Evolutionary conservation across 2,329 filamentous ascomycete species (phyloP).

Genomic region (Calonectria ilicicola): DNA sequence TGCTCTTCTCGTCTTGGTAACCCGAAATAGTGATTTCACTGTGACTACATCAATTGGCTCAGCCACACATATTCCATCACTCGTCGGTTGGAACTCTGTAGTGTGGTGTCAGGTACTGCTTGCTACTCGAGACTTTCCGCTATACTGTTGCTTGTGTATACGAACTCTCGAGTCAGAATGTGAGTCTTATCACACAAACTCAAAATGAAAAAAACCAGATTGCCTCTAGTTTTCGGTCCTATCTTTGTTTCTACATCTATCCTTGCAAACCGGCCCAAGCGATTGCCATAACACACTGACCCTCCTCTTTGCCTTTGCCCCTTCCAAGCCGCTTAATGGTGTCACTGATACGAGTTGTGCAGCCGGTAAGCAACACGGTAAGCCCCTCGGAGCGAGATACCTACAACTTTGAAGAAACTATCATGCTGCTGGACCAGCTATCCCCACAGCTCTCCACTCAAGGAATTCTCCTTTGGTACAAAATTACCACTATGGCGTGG

Average conservation of each 20-base stretch:
- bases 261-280: neutral
- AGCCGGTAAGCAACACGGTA: slow-evolving; percentile 10
- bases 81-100: slow-evolving; percentile 21
- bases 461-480: neutral
- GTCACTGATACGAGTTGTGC: slow-evolving; percentile 19
- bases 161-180: slow-evolving; percentile 5
- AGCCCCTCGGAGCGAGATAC: neutral
- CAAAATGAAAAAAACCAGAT: neutral
- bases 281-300: neutral
- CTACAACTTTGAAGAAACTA: neutral
- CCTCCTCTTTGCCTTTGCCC: neutral
- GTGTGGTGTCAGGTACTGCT: slow-evolving; percentile 11
- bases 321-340: neutral
- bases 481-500: slow-evolving; percentile 11
- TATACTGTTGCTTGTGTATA: slow-evolving; percentile 9
- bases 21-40: slow-evolving; percentile 12
- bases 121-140: slow-evolving; percentile 35
- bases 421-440: neutral
- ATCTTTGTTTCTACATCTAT: neutral
- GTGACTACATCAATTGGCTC: slow-evolving; percentile 5
- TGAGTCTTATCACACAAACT: slow-evolving; percentile 5
- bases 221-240: neutral
- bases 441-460: neutral
- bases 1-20: neutral
- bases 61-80: slow-evolving; percentile 23